These are phyloP conservation scores for Spirogloea muscicola DNA, from an alignment of 139 green algal species.

Conservation along the genomic window DNA sequence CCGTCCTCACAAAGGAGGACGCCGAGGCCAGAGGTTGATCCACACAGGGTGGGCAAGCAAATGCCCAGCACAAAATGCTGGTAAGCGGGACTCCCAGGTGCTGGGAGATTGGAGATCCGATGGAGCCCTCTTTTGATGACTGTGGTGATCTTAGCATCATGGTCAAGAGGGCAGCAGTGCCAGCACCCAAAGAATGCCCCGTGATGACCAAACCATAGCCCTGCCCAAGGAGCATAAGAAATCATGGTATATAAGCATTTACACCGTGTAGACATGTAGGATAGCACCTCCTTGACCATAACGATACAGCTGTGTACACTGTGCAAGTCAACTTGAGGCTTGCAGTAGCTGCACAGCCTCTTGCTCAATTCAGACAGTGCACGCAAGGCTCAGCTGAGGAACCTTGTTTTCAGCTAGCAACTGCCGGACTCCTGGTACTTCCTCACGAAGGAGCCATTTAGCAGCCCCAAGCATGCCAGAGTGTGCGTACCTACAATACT, in stretches of 20 bases:
- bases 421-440: not conserved
- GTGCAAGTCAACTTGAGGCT: too few species aligned
- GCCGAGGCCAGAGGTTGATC: slow-evolving; percentile 2
- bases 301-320: too few species aligned
- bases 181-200: slow-evolving; percentile 33
- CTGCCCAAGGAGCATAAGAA: too few species aligned
- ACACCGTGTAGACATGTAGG: too few species aligned
- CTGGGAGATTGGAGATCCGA: too few species aligned
- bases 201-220: slow-evolving; percentile 17
- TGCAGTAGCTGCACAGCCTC: too few species aligned
- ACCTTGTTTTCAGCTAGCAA: slow-evolving; percentile 13
- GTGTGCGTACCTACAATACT: slow-evolving; percentile 9
- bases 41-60: slow-evolving; percentile 13
- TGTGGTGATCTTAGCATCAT: too few species aligned
- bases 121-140: too few species aligned
- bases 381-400: too few species aligned
- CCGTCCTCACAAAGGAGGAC: slow-evolving; percentile 19
- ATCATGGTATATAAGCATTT: too few species aligned
- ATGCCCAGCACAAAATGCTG: slow-evolving; percentile 16
- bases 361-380: too few species aligned
- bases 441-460: slow-evolving; percentile 18
- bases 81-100: not conserved
- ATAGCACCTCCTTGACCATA: too few species aligned
- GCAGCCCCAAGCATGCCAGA: slow-evolving; percentile 24
- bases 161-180: slow-evolving; percentile 18